These are phyloP conservation scores for Carex arenaria DNA, from an alignment of 202 grass and related monocot genomes.

Conservation along the genomic window DNA sequence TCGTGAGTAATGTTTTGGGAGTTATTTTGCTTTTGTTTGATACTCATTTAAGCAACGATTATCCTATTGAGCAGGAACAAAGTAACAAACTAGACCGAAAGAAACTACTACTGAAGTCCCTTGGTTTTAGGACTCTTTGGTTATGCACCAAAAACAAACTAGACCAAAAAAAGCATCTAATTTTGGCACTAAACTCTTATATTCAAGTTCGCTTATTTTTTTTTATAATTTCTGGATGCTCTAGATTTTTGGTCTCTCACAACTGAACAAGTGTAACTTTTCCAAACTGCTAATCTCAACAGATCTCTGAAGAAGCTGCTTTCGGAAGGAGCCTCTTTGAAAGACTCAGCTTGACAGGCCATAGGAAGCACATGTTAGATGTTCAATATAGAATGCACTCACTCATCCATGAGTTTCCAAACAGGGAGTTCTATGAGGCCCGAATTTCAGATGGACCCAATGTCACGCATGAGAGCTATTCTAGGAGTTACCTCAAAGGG, in stretches of 20 bases:
- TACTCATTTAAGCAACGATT: conserved; percentile 11
- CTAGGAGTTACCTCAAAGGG: conserved; percentile 40
- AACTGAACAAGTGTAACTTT: neutral
- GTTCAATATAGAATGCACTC: conserved; percentile 96
- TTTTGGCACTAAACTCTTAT: conserved; percentile 3
- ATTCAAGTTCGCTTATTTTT: neutral
- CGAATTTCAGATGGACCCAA: conserved; percentile 49
- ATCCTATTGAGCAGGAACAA: neutral
- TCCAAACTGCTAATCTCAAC: neutral
- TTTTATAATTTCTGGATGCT: neutral
- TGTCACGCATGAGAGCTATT: conserved; percentile 44
- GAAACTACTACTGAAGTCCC: neutral
- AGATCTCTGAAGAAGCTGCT: conserved; percentile 64
- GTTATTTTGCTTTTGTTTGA: neutral
- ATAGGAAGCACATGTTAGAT: conserved; percentile 65
- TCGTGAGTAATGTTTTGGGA: neutral
- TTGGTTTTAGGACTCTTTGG: neutral
- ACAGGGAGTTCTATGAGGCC: conserved; percentile 53
- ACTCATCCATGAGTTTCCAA: conserved; percentile 72
- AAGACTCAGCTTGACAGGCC: conserved; percentile 55
- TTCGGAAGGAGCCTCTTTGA: conserved; percentile 87
- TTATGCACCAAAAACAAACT: neutral
- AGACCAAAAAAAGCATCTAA: neutral
- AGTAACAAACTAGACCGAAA: neutral
- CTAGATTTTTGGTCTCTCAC: neutral